Percentiles rank a stretch among this genome's conserved stretches.
Conservation (phyloP, 2,329 filamentous ascomycete species). For the Nothophoma quercina region DNA sequence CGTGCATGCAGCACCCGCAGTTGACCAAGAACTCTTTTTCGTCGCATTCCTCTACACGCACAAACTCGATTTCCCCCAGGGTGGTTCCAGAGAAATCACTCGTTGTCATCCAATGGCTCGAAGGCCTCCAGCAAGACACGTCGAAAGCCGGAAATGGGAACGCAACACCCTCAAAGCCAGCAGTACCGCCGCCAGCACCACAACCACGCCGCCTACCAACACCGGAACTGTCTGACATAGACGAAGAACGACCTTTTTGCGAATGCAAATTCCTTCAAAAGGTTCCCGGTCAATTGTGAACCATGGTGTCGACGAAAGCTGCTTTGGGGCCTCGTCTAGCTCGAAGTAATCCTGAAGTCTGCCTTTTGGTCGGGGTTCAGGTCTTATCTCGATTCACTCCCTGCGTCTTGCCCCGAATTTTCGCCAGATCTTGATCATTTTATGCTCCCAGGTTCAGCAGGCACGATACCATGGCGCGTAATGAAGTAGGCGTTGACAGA, state of each 20-base stretch:
- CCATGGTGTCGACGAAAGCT: constrained; percentile 10
- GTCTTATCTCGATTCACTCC: too few relatives aligned
- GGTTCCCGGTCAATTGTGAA: too few relatives aligned
- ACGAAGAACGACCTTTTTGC: constrained; percentile 41
- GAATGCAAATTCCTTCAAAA: too few relatives aligned
- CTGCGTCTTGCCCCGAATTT: too few relatives aligned
- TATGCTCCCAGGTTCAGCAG: too few relatives aligned
- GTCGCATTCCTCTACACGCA: neutral
- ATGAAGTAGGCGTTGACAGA: too few relatives aligned
- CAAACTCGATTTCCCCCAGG: neutral
- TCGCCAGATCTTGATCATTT: too few relatives aligned
- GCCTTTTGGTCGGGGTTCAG: too few relatives aligned
- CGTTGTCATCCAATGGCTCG: constrained; percentile 32
- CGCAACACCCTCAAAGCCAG: neutral
- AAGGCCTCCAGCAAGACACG: constrained; percentile 10
- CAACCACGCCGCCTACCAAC: constrained; percentile 39
- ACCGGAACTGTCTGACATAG: constrained; percentile 42
- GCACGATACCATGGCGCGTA: too few relatives aligned
- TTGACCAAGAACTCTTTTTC: neutral
- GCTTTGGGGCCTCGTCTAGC: neutral
- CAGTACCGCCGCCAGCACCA: constrained; percentile 43
- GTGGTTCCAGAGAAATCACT: neutral
- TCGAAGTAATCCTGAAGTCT: too few relatives aligned
- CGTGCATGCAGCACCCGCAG: neutral
- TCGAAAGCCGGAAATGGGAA: neutral